These are phyloP conservation scores for Eucalyptus polyanthemos DNA, from an alignment of 345 rosid species.

Conservation along the genomic window DNA sequence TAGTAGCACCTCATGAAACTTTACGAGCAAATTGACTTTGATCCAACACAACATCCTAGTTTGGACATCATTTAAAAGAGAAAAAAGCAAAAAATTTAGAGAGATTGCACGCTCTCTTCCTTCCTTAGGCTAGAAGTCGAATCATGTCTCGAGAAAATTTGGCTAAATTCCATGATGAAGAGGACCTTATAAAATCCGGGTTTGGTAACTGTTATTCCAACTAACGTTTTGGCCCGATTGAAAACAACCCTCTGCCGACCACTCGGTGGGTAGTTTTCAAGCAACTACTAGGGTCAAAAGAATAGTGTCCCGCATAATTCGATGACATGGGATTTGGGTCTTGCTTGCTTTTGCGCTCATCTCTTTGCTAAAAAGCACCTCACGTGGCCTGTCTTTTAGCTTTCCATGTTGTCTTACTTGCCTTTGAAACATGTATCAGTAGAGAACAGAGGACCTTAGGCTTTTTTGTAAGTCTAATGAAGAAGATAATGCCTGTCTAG, in stretches of 20 bases:
- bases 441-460: background rate
- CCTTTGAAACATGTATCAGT: background rate
- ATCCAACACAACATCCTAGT: background rate
- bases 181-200: background rate
- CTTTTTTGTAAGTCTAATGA: background rate
- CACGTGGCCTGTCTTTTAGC: background rate
- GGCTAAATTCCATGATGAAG: background rate
- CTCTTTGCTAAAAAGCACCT: background rate
- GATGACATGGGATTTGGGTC: background rate
- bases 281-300: background rate
- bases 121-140: background rate
- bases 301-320: background rate
- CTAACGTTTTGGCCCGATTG: background rate
- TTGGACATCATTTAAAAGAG: background rate
- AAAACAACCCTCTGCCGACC: background rate
- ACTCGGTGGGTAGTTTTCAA: background rate
- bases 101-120: background rate
- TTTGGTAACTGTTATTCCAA: conserved; percentile 1
- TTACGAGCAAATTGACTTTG: background rate
- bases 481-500: background rate
- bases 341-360: background rate
- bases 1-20: background rate
- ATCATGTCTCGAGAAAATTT: background rate
- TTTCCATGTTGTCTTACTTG: background rate
- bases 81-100: background rate